These are phyloP conservation scores for Zasmidium angulare DNA, from an alignment of 2,329 filamentous ascomycete species.

Conservation along the genomic window DNA sequence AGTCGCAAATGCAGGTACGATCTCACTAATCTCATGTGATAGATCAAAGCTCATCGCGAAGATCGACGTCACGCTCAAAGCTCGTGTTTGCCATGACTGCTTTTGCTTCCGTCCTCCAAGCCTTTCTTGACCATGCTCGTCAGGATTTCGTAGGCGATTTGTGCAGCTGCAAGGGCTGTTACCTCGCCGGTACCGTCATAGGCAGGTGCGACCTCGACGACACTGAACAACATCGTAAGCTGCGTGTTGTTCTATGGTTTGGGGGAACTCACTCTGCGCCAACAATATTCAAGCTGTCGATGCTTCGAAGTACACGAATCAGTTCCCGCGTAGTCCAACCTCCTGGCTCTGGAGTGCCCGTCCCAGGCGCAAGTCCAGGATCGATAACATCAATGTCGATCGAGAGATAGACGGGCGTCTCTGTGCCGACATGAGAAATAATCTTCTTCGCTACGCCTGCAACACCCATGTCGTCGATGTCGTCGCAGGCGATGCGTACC, in stretches of 20 bases:
- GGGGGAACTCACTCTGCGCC: conserved; percentile 62
- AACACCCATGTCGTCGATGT: conserved; percentile 80
- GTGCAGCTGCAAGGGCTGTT: conserved; percentile 78
- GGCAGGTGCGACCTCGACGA: conserved; percentile 84
- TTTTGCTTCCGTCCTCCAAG: conserved; percentile 37
- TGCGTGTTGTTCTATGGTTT: background rate
- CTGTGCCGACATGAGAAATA: conserved; percentile 67
- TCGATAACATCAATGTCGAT: conserved; percentile 64
- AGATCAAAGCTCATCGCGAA: too few species aligned
- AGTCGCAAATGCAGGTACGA: conserved; percentile 3
- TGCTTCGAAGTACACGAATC: conserved; percentile 76
- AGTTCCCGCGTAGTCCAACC: conserved; percentile 90
- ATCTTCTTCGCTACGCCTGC: conserved; percentile 70
- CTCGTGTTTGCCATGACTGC: conserved; percentile 24
- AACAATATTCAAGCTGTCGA: conserved; percentile 78
- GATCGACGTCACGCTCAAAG: conserved; percentile 16
- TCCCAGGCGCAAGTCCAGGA: conserved; percentile 53
- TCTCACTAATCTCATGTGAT: background rate
- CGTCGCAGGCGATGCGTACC: conserved; percentile 76
- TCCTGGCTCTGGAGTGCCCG: conserved; percentile 61
- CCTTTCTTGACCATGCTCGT: conserved; percentile 69
- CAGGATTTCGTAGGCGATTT: conserved; percentile 83
- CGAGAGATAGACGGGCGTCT: conserved; percentile 76
- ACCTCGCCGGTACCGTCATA: conserved; percentile 80
- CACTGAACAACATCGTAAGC: conserved; percentile 31